Percentiles rank a stretch among this genome's conserved stretches.
Evolutionary conservation across 1,284 basidiomycete genomes (phyloP).

Genomic region (Microbotryum violaceum): DNA sequence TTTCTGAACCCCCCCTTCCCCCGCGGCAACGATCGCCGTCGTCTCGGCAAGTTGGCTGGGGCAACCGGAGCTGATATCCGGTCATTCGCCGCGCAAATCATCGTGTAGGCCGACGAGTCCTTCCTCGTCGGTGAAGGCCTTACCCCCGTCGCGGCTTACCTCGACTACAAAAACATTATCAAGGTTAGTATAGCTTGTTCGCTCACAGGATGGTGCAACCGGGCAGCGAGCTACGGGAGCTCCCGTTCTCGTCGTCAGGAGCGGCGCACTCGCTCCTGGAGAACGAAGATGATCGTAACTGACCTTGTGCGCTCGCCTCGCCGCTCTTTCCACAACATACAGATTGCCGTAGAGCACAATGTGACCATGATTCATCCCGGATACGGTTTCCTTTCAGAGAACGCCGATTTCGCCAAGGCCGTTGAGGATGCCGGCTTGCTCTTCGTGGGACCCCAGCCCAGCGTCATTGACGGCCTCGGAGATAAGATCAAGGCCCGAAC

Average conservation of each 20-base stretch:
- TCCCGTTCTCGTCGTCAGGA: neutral
- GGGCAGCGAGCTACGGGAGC: neutral
- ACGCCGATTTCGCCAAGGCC: slow-evolving; percentile 88
- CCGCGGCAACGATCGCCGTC: neutral
- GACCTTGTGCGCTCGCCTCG: neutral
- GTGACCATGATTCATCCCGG: slow-evolving; percentile 99
- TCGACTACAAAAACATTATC: slow-evolving; percentile 96
- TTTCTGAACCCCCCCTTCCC: too few relatives aligned
- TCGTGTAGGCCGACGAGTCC: slow-evolving; percentile 80
- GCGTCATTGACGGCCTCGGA: slow-evolving; percentile 94
- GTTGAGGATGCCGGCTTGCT: slow-evolving; percentile 96
- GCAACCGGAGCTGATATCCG: neutral
- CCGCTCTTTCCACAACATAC: slow-evolving; percentile 21
- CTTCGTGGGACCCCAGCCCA: slow-evolving; percentile 91
- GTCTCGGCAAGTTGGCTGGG: neutral
- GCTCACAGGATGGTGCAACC: neutral
- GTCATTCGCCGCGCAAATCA: neutral
- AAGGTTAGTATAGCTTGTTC: slow-evolving; percentile 24
- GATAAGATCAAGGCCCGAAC: slow-evolving; percentile 89
- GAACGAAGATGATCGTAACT: neutral
- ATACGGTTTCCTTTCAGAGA: slow-evolving; percentile 97
- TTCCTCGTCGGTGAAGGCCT: slow-evolving; percentile 95
- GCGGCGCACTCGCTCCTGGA: neutral
- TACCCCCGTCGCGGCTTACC: slow-evolving; percentile 91
- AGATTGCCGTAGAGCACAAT: slow-evolving; percentile 82